These are phyloP conservation scores for Lachnellula arida DNA, from an alignment of 2,329 filamentous ascomycete genomes.

Conservation along the genomic window DNA sequence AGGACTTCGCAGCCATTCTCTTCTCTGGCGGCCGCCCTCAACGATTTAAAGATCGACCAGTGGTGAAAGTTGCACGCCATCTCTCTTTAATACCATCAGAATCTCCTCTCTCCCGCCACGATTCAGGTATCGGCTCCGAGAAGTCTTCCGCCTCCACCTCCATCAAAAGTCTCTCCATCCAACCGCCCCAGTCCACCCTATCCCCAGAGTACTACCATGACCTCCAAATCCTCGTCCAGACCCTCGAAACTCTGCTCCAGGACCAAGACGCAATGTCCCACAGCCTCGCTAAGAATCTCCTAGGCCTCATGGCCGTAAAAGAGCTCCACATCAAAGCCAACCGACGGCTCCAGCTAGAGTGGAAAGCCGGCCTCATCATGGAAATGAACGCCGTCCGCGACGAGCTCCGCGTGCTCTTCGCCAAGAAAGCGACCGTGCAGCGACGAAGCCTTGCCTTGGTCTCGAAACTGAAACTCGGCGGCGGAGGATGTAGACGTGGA, in stretches of 20 bases:
- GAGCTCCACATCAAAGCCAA: not conserved
- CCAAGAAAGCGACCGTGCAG: not conserved
- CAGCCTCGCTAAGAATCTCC: conserved; percentile 1
- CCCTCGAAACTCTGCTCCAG: not conserved
- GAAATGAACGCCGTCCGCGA: conserved; percentile 3
- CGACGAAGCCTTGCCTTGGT: not conserved
- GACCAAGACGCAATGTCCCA: not conserved
- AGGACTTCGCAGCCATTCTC: not conserved
- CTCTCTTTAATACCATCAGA: not conserved
- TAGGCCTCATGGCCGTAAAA: conserved; percentile 4
- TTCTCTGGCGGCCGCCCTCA: not conserved
- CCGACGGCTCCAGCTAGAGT: not conserved
- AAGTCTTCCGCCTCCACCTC: too few species aligned
- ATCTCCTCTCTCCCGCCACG: not conserved
- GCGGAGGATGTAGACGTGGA: not conserved
- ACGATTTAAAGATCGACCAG: not conserved
- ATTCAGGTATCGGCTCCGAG: not conserved
- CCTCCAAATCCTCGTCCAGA: not conserved
- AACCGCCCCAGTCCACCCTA: too few species aligned
- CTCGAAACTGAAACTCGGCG: not conserved
- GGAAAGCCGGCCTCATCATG: not conserved
- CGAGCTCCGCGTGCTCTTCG: conserved; percentile 1
- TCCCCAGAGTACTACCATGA: too few species aligned
- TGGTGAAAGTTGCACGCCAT: not conserved
- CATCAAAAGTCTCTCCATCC: too few species aligned